Evolutionary conservation across 805 yeast genomes (phyloP).

Genomic region (Ogataea populi-albae): DNA sequence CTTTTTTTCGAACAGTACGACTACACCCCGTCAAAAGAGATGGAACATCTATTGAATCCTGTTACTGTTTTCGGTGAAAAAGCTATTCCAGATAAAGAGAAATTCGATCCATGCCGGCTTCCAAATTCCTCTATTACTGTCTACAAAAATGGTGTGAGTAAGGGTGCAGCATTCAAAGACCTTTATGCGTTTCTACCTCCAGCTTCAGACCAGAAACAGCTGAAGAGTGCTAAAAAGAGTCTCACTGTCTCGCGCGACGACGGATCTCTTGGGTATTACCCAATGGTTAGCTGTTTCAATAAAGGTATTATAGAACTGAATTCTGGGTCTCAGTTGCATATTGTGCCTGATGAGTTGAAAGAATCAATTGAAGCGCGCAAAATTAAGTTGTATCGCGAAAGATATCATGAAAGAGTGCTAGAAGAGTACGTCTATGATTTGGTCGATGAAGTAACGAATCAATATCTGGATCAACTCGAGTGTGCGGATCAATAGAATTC

Average conservation of each 20-base stretch:
- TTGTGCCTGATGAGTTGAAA: constrained; percentile 37
- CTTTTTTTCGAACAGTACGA: constrained; percentile 85
- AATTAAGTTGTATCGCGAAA: constrained; percentile 51
- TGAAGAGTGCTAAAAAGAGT: constrained; percentile 14
- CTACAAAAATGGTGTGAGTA: constrained; percentile 70
- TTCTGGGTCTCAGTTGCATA: constrained; percentile 62
- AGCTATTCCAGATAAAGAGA: constrained; percentile 51
- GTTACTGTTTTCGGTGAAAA: constrained; percentile 68
- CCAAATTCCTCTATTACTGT: constrained; percentile 61
- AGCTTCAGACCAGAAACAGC: constrained; percentile 50
- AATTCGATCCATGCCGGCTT: constrained; percentile 47
- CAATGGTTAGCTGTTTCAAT: constrained; percentile 78
- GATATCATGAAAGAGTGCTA: constrained; percentile 67
- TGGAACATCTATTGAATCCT: constrained; percentile 74
- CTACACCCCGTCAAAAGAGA: constrained; percentile 61
- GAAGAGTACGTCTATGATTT: constrained; percentile 84
- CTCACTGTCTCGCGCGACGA: constrained; percentile 55
- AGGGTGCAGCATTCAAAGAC: constrained; percentile 65
- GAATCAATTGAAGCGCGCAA: constrained; percentile 22
- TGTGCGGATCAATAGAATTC: constrained; percentile 13
- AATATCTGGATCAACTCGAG: constrained; percentile 41
- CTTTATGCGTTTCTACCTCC: constrained; percentile 81
- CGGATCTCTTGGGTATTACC: constrained; percentile 86
- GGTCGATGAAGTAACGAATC: constrained; percentile 77
- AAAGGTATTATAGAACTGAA: constrained; percentile 74